Evolutionary conservation across 306 rosid species (phyloP), one percentile per base, ranked within the genome.

Genomic region (Arachis stenosperma): DNA sequence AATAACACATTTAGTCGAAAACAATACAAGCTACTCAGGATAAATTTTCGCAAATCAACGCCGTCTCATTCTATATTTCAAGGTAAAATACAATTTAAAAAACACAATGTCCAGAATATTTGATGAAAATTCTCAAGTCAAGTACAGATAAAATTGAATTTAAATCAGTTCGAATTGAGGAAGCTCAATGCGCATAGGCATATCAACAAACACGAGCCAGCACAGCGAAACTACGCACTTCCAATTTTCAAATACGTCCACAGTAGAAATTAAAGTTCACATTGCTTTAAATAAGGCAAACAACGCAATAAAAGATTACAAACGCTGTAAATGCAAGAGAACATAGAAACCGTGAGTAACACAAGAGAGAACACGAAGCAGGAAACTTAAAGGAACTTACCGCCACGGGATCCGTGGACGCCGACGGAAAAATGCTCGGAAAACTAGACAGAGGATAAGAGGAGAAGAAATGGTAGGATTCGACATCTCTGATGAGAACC

Each of bases 401-500:
- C 70, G 63, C 65, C 36, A 44, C 5, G 27, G 77, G 69, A 64
- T 81, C 83, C 60, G 41, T 63, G 50, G 33, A 9, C 56, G 33
- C 60, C 68, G 75, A 74, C 12, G 89, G 82, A 9, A 75, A 71
- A 37, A 79, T 57, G 71, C 60, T 70, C 8, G 87, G 80, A 5
- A 80, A 59, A 43, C 73, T 36, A 65, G 85, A 54, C 1, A 53
- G 37, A n/a, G 58, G 37, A 68, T 74, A 70, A 56, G 90, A 33
- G 68, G 83, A 81, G 46, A 87, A 76, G 71, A 87, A 76, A 33
- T 81, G 81, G 65, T 74, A 65, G 44, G 96, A 84, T 17, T 76
- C 61, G 42, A 79, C 29, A 65, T 86, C 90, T 74, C 82, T 52
- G 65, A 86, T 47, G 63, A 92, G 67, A 29, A 88, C 51, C 55